Conservation (phyloP, 2,329 filamentous ascomycete genomes). For the Ophiocordyceps camponoti-leonardi region DNA sequence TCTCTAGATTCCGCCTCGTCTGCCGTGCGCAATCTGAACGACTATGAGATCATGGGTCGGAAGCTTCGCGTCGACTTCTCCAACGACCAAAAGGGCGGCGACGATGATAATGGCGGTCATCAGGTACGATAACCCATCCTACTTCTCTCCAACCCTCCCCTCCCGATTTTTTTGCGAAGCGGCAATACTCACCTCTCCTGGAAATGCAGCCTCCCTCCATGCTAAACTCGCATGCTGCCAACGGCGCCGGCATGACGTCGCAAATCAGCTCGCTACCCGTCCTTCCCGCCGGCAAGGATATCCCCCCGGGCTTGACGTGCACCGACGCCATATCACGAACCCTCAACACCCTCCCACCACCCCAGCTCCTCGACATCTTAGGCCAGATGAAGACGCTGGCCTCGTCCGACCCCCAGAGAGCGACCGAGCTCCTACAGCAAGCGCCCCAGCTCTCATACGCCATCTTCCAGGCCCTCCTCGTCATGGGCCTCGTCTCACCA, state of each 20-base stretch:
- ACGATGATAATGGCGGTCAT: conserved; percentile 30
- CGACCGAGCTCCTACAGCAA: conserved; percentile 70
- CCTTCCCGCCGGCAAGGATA: conserved; percentile 68
- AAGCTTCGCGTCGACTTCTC: conserved; percentile 93
- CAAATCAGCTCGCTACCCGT: conserved; percentile 47
- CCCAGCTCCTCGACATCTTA: conserved; percentile 84
- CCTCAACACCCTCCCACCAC: conserved; percentile 67
- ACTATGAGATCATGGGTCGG: conserved; percentile 86
- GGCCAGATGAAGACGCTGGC: conserved; percentile 87
- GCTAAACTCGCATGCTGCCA: conserved; percentile 13
- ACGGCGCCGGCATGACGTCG: conserved; percentile 13
- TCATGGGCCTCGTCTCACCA: conserved; percentile 84
- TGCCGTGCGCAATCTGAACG: conserved; percentile 87
- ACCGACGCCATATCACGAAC: conserved; percentile 87
- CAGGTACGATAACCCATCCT: conserved; percentile 1
- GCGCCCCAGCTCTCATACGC: conserved; percentile 89
- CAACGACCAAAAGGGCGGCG: conserved; percentile 68
- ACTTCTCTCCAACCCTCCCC: not conserved
- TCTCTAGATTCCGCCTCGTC: conserved; percentile 60
- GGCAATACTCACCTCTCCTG: not conserved
- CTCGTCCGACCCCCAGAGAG: conserved; percentile 64
- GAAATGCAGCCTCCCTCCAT: conserved; percentile 5
- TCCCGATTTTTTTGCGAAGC: no score
- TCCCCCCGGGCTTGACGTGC: conserved; percentile 67
- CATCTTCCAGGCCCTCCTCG: conserved; percentile 81